A percentile compares a stretch with the other conserved stretches of the same genome.
Evolutionary conservation across 2,329 filamentous ascomycete genomes (phyloP).

Genomic region (Pseudogymnoascus verrucosus): DNA sequence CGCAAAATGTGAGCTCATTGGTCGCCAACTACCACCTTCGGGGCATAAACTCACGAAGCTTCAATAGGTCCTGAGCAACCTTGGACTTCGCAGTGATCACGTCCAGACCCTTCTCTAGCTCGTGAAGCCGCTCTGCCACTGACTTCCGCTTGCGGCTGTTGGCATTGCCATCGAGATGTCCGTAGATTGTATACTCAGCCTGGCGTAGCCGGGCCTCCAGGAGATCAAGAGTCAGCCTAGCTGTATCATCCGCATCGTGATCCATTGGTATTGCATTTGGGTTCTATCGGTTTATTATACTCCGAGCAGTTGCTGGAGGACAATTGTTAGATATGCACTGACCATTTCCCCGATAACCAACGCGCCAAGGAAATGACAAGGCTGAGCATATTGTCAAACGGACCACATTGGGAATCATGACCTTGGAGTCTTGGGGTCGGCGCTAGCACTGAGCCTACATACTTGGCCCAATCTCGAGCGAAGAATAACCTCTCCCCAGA

Average conservation of each 20-base stretch:
- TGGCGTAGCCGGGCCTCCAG: slow-evolving; percentile 25
- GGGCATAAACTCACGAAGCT: slow-evolving; percentile 21
- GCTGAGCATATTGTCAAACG: slow-evolving; percentile 1
- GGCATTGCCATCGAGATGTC: slow-evolving; percentile 6
- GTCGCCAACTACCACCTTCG: background rate
- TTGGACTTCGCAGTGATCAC: slow-evolving; percentile 20
- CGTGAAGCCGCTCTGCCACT: slow-evolving; percentile 3
- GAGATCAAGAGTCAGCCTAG: slow-evolving; percentile 26
- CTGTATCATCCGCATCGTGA: slow-evolving; percentile 25
- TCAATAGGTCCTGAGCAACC: slow-evolving; percentile 26
- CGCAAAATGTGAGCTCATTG: slow-evolving; percentile 12
- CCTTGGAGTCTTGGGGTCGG: slow-evolving; percentile 7
- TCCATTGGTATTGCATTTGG: slow-evolving; percentile 2
- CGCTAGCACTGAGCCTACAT: slow-evolving; percentile 4
- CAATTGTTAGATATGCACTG: background rate
- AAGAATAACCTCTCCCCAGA: background rate
- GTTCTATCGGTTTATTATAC: background rate
- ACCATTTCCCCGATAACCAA: slow-evolving; percentile 1
- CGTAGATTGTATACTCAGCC: slow-evolving; percentile 24
- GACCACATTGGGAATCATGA: slow-evolving; percentile 3
- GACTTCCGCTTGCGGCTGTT: background rate
- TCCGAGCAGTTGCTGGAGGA: background rate
- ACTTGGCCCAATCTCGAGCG: slow-evolving; percentile 8
- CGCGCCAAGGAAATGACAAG: background rate
- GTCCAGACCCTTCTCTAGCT: slow-evolving; percentile 10